These are phyloP conservation scores for Pyrenophora graminea DNA, from an alignment of 2,329 filamentous ascomycete genomes.

Conservation along the genomic window DNA sequence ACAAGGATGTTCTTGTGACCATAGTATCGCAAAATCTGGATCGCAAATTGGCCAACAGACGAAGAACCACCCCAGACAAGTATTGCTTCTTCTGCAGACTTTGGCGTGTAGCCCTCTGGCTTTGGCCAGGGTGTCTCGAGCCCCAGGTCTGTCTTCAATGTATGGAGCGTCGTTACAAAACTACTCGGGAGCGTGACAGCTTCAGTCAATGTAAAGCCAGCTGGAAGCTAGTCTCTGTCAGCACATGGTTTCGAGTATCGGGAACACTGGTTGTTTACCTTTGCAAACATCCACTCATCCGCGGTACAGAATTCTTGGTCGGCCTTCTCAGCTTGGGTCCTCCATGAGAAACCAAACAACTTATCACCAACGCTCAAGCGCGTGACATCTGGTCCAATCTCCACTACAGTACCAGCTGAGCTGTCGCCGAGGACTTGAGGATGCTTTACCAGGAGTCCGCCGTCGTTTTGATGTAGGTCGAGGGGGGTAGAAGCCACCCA, in stretches of 20 bases:
- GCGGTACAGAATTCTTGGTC: constrained; percentile 62
- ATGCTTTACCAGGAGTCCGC: constrained; percentile 58
- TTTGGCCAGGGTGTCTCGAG: constrained; percentile 63
- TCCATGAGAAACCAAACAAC: constrained; percentile 61
- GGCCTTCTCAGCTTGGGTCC: constrained; percentile 54
- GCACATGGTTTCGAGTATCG: not conserved
- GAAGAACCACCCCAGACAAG: constrained; percentile 53
- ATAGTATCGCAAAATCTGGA: constrained; percentile 50
- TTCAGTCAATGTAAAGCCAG: constrained; percentile 49
- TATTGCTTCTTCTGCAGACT: constrained; percentile 38
- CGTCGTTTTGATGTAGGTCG: constrained; percentile 65
- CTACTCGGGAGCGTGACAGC: constrained; percentile 63
- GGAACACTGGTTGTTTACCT: constrained; percentile 11
- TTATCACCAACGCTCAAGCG: constrained; percentile 58
- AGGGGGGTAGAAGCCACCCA: constrained; percentile 66
- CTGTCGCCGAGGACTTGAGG: constrained; percentile 59
- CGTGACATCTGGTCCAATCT: constrained; percentile 53
- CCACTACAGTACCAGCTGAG: constrained; percentile 58
- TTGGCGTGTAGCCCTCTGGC: constrained; percentile 47
- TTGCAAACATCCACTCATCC: constrained; percentile 52
- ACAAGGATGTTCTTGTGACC: constrained; percentile 47
- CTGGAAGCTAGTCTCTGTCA: constrained; percentile 45
- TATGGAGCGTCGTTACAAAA: constrained; percentile 62
- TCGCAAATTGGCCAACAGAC: constrained; percentile 49
- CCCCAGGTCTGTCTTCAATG: constrained; percentile 56